Evolutionary conservation across 2,329 filamentous ascomycete species (phyloP), one percentile per base, ranked within the genome.

Genomic region (Sordariomycetes sp.): DNA sequence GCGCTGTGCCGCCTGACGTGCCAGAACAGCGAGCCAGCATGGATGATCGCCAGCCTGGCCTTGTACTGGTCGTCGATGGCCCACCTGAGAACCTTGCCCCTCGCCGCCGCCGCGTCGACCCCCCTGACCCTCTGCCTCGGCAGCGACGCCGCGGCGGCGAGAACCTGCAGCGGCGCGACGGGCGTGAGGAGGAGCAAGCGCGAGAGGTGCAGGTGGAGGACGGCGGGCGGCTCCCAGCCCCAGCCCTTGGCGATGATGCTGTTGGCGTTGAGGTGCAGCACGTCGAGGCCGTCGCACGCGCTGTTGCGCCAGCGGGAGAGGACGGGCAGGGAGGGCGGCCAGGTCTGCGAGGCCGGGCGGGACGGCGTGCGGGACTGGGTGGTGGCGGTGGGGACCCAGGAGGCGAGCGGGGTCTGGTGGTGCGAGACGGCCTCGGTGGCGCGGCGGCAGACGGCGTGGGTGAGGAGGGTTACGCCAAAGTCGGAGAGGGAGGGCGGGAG

Each of bases 241-340:
- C 76, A 69, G 0, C 80, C 68, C 54, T 74, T 73, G 4, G 77
- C 76, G 34, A 80, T 75, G 0, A 72, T 74, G 50, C 73, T 76
- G 61, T 81, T 81, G 2, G 80, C 80, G 20, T 75, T 72, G 80
- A 81, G 83, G 62, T 84, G 79, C 2, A 84, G 69, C 1, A 82
- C 74, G 59, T 84, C 81, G 2, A 84, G 61, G 50, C 71, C 75
- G 57, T 78, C 76, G 50, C 74, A 74, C 18, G 72, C 68, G 3
- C 72, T 70, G 51, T 77, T 77, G 16, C 74, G 68, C 75, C 76
- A 79, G 63, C 61, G 12, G 16, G 37, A 24, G 35, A 59, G 62
- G 51, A 34, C 5, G 14, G 43, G 43, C 3, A 48, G 43, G 18
- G 43, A n/a, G n/a, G 62, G 62, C n/a, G 59, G 61, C 61, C 61